Percentiles rank a stretch among this genome's conserved stretches.
Evolutionary conservation across 2,329 filamentous ascomycete genomes (phyloP).

Genomic region (Xenosphaeropsis pyriputrescens): DNA sequence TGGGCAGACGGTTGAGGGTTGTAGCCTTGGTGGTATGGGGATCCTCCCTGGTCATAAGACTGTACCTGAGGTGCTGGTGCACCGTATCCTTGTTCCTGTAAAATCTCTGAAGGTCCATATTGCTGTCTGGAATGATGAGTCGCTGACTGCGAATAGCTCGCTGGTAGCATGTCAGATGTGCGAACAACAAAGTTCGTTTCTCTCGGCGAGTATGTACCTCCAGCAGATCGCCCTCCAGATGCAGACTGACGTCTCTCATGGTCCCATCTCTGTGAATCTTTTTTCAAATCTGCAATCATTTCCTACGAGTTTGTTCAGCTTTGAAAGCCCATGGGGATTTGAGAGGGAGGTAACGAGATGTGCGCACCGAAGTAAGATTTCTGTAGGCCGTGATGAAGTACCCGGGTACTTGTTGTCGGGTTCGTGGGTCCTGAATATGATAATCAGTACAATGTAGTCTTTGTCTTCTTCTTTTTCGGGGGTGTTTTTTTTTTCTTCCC

Average conservation of each 20-base stretch:
- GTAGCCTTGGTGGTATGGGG: conserved; percentile 6
- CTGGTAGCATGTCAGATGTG: conserved; percentile 20
- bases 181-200: conserved; percentile 16
- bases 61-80: conserved; percentile 7
- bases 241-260: conserved; percentile 13
- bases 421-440: conserved; percentile 32
- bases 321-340: conserved; percentile 3
- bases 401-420: conserved; percentile 47
- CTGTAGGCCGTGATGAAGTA: conserved; percentile 71
- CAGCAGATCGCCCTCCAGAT: conserved; percentile 14
- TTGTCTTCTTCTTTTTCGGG: background rate
- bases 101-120: conserved; percentile 16
- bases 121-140: conserved; percentile 20
- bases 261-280: conserved; percentile 35
- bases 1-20: conserved; percentile 1
- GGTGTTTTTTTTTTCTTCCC: background rate
- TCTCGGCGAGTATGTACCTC: conserved; percentile 17
- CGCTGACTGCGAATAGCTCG: conserved; percentile 18
- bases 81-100: conserved; percentile 8
- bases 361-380: conserved; percentile 60
- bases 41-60: conserved; percentile 11
- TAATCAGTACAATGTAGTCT: background rate
- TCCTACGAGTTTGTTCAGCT: conserved; percentile 20
- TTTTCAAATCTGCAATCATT: conserved; percentile 38
- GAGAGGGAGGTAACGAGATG: conserved; percentile 9